A percentile compares a stretch with the other conserved stretches of the same genome.
phyloP scores from a whole-genome alignment of 2,329 filamentous ascomycete species.

The Lecanicillium sp. region DNA sequence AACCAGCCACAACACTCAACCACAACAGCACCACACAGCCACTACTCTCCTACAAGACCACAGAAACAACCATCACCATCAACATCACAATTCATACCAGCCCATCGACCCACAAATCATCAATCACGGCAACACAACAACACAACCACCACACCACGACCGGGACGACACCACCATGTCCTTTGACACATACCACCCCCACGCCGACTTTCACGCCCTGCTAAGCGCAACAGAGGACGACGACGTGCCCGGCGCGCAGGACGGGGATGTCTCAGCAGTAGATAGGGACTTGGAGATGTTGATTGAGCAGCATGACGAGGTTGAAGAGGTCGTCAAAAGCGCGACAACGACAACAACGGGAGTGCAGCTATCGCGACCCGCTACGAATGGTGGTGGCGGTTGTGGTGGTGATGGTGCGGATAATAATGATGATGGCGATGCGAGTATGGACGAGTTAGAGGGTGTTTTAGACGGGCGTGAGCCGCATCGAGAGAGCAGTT shows the following conservation, averaged over 20 bases:
- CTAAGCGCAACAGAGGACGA: constrained; percentile 38
- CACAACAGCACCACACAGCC: constrained; percentile 19
- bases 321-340: constrained; percentile 30
- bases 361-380: too few species aligned
- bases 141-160: constrained; percentile 20
- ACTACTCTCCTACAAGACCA: constrained; percentile 16
- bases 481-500: neutral
- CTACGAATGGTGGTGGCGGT: constrained; percentile 6
- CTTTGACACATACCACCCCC: constrained; percentile 33
- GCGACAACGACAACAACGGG: too few species aligned
- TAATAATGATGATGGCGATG: constrained; percentile 6
- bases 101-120: constrained; percentile 55
- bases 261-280: constrained; percentile 29
- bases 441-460: constrained; percentile 7
- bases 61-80: constrained; percentile 16
- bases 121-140: constrained; percentile 26
- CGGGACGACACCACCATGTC: constrained; percentile 15
- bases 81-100: constrained; percentile 33
- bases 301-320: constrained; percentile 36
- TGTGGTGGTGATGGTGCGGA: constrained; percentile 14
- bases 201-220: constrained; percentile 45
- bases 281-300: constrained; percentile 45
- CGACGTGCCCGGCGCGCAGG: constrained; percentile 20
- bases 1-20: constrained; percentile 13
- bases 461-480: neutral